A percentile compares a stretch with the other conserved stretches of the same genome.
phyloP scores from a whole-genome alignment of 2,329 filamentous ascomycete species.

The Mycosphaerella arachidis region DNA sequence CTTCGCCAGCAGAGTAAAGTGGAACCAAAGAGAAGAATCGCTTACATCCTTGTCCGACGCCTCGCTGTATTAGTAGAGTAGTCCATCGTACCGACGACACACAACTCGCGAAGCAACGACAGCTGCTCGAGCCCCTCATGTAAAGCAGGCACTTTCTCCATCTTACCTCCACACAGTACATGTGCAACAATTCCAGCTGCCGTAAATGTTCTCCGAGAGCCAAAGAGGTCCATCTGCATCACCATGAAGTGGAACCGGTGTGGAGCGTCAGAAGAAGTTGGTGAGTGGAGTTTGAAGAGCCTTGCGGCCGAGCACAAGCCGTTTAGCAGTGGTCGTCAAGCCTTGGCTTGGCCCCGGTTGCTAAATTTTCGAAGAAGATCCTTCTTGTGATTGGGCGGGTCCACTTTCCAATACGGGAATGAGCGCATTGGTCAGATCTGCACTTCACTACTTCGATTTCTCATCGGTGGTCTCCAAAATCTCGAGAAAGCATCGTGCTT shows the following conservation, averaged over 20 bases:
- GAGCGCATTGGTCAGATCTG: too few relatives aligned
- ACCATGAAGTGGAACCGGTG: not conserved
- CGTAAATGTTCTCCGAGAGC: not conserved
- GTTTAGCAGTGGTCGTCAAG: not conserved
- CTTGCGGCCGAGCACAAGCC: not conserved
- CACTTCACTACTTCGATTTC: too few relatives aligned
- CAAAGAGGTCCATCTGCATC: not conserved
- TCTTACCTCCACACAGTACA: not conserved
- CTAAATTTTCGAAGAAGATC: not conserved
- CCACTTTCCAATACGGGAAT: too few relatives aligned
- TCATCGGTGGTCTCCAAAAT: too few relatives aligned
- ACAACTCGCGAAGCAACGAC: not conserved
- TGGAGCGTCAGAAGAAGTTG: not conserved
- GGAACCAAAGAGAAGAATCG: not conserved
- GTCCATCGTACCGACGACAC: not conserved
- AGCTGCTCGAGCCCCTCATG: not conserved
- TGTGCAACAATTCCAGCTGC: not conserved
- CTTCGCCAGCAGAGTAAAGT: not conserved
- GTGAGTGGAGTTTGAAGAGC: not conserved
- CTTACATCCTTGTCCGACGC: not conserved
- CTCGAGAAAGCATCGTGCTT: too few relatives aligned
- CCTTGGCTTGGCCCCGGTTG: not conserved
- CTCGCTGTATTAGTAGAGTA: not conserved
- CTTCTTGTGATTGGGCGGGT: not conserved
- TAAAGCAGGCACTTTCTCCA: not conserved